Evolutionary conservation across 1,139 yeast species (phyloP), one percentile per base, ranked within the genome.

Genomic region (Suhomyces yuchorum): DNA sequence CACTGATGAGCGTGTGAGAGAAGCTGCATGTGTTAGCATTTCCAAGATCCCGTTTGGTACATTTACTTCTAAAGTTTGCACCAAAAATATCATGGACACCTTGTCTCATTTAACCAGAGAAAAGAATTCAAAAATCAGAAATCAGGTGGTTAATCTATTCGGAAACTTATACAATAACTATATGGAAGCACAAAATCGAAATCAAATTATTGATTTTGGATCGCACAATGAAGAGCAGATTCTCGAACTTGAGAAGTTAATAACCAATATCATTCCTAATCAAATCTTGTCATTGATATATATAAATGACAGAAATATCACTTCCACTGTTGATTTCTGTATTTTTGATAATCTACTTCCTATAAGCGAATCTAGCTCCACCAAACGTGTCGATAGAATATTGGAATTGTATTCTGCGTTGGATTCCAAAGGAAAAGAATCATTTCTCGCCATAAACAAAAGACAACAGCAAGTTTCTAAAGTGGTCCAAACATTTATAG

Each of bases 1-100:
- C 64, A 71, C 84, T 0, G 92, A 88, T 57, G 95, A 87, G 51
- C 77, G 73, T 43, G 96, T 89, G 1, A 75, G 97, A 53, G 70
- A 81, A 26, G 68, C 77, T 1, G 82, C 96, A 0, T 82, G 91
- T 53, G 61, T 62, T 36, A 67, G 82, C 0, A 58, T 83, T 22
- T 66, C 73, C 23, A 60, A 65, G 24, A 62, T 81, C 18, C 72
- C 78, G 1, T 71, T 69, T 40, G 64, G 62, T 33, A 59, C 68
- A 6, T 69, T 81, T 49, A 69, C 82, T 48, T 66, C 63, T 39
- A 75, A 68, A 47, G 62, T 83, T 17, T 73, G 80, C 46, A 76
- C 71, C 49, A 67, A 70, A 18, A 63, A 77, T 1, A 71, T 85
- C 8, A 70, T 85, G 66, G 65, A 63, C 23, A 80, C 86, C 0